phyloP scores from a whole-genome alignment of 192 early-diverging fungal species.

The Phycomyces nitens region DNA sequence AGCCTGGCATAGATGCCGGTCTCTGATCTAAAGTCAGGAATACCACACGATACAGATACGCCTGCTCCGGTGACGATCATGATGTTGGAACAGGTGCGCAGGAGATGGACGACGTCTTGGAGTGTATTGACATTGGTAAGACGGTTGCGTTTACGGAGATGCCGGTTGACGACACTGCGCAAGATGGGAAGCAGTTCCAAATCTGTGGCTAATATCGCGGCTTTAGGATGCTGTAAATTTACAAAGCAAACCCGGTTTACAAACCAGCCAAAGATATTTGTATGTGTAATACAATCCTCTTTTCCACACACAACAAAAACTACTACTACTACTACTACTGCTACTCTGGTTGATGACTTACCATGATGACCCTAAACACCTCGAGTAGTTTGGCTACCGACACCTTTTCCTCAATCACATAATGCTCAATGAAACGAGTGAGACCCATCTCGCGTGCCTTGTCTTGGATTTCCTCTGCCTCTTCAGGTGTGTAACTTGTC shows the following conservation, averaged over 20 bases:
- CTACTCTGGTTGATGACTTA: conserved; percentile 19
- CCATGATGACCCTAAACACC: conserved; percentile 52
- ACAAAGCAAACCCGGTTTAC: neutral
- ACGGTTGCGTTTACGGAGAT: conserved; percentile 52
- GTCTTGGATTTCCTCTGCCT: conserved; percentile 22
- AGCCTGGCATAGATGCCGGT: conserved; percentile 88
- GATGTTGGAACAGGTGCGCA: conserved; percentile 62
- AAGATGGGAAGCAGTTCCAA: conserved; percentile 60
- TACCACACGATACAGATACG: conserved; percentile 91
- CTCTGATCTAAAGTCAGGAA: conserved; percentile 94
- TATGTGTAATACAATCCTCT: neutral
- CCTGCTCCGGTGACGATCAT: conserved; percentile 92
- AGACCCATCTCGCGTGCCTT: conserved; percentile 34
- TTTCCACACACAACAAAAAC: no score
- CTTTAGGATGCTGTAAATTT: conserved; percentile 30
- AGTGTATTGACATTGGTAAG: conserved; percentile 55
- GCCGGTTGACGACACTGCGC: conserved; percentile 48
- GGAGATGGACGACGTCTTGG: conserved; percentile 60
- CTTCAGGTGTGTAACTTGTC: conserved; percentile 29
- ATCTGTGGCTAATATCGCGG: conserved; percentile 46
- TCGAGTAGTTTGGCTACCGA: conserved; percentile 59
- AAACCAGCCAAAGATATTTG: neutral
- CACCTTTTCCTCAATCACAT: conserved; percentile 41
- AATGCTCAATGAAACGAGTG: conserved; percentile 65
- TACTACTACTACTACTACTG: no score